phyloP scores from a whole-genome alignment of 2,329 filamentous ascomycete genomes.

The Pseudogymnoascus sp. region DNA sequence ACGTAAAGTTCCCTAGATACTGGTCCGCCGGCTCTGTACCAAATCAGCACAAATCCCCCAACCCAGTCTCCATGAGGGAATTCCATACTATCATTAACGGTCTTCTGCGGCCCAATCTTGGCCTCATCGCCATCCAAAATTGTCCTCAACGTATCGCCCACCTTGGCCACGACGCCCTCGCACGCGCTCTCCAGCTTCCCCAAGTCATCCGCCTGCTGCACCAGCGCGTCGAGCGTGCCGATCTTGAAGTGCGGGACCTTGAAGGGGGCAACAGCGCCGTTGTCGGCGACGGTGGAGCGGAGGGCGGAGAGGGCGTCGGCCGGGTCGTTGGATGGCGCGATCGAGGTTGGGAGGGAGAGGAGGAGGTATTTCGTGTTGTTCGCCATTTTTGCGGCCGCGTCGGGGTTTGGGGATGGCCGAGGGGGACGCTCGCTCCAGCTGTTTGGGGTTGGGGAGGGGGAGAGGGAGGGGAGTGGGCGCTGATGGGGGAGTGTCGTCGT shows the following conservation, averaged over 20 bases:
- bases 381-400: not conserved
- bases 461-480: not conserved
- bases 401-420: not conserved
- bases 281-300: conserved; percentile 65
- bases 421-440: not conserved
- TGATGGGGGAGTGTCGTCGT: not conserved
- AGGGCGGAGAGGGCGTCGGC: conserved; percentile 76
- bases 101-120: conserved; percentile 68
- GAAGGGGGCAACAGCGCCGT: conserved; percentile 70
- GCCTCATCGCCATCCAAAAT: conserved; percentile 30
- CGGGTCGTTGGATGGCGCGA: conserved; percentile 70
- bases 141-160: conserved; percentile 36
- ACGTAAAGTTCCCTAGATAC: conserved; percentile 80
- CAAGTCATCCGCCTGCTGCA: conserved; percentile 93
- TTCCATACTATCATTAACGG: conserved; percentile 76
- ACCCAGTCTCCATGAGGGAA: conserved; percentile 43
- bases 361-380: conserved; percentile 62
- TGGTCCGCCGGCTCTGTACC: conserved; percentile 84
- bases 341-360: conserved; percentile 81
- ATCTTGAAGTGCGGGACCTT: conserved; percentile 93
- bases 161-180: conserved; percentile 76
- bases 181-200: conserved; percentile 77
- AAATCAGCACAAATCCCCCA: not conserved
- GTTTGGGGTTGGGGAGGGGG: not conserved
- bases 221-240: conserved; percentile 86